phyloP scores from a whole-genome alignment of 2,329 filamentous ascomycete genomes.

The Berkeleyomyces basicola region DNA sequence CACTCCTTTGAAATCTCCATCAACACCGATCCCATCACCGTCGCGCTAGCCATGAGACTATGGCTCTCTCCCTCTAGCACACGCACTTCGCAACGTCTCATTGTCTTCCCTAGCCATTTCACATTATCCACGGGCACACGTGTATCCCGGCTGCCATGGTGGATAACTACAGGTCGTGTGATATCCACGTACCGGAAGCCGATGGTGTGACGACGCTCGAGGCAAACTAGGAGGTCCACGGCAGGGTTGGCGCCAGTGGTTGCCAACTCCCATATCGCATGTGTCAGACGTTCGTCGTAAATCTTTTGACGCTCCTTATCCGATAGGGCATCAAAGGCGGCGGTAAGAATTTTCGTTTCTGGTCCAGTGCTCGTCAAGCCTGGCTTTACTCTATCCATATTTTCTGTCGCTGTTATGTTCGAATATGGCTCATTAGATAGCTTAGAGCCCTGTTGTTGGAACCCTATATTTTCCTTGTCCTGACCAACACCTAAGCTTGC shows the following conservation, averaged over 20 bases:
- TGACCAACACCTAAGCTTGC: conserved; percentile 17
- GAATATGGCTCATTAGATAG: conserved; percentile 15
- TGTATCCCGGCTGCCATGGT: conserved; percentile 80
- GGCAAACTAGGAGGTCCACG: conserved; percentile 78
- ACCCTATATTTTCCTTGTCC: conserved; percentile 34
- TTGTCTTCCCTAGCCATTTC: conserved; percentile 82
- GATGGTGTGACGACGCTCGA: conserved; percentile 79
- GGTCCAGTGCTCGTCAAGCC: conserved; percentile 16
- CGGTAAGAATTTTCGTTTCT: conserved; percentile 26
- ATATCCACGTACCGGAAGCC: conserved; percentile 97
- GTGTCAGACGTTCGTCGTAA: conserved; percentile 75
- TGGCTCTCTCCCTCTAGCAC: conserved; percentile 86
- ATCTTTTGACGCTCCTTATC: conserved; percentile 55
- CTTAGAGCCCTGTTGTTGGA: conserved; percentile 9
- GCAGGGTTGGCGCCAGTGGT: conserved; percentile 87
- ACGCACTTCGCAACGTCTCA: conserved; percentile 82
- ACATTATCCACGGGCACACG: conserved; percentile 92
- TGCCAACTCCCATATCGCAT: conserved; percentile 86
- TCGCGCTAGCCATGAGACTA: conserved; percentile 85
- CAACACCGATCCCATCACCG: conserved; percentile 84
- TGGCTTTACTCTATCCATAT: conserved; percentile 32
- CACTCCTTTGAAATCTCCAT: conserved; percentile 90
- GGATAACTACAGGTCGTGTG: conserved; percentile 76
- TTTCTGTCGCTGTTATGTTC: conserved; percentile 24
- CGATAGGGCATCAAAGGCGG: conserved; percentile 43